phyloP scores from a whole-genome alignment of 2,329 filamentous ascomycete species.

The Orbilia ellipsospora region DNA sequence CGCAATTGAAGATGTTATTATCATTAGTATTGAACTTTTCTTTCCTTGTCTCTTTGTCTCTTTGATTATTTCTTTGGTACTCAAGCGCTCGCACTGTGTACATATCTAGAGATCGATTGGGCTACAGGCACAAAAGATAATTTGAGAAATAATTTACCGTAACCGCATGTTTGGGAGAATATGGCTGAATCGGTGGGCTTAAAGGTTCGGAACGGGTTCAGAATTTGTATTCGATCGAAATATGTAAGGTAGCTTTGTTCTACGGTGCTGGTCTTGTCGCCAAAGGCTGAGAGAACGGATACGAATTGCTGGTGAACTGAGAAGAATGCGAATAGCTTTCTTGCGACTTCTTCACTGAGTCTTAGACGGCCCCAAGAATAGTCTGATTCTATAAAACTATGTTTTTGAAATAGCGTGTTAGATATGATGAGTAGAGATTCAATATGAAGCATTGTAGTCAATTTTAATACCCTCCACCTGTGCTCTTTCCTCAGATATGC shows the following conservation, averaged over 20 bases:
- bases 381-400: conserved; percentile 33
- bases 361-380: conserved; percentile 32
- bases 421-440: background rate
- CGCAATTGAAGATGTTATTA: background rate
- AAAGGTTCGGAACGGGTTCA: conserved; percentile 45
- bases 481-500: too few species aligned
- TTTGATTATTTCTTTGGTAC: background rate
- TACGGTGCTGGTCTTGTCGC: conserved; percentile 31
- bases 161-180: conserved; percentile 41
- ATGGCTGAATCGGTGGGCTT: conserved; percentile 23
- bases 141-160: conserved; percentile 20
- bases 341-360: conserved; percentile 38
- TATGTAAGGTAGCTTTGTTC: conserved; percentile 50
- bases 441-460: too few species aligned
- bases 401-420: background rate
- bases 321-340: conserved; percentile 36
- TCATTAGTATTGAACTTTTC: background rate
- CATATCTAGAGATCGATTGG: too few species aligned
- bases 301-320: conserved; percentile 42
- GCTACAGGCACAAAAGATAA: background rate
- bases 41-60: background rate
- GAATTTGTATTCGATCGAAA: conserved; percentile 44
- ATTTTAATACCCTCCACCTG: too few species aligned
- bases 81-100: background rate
- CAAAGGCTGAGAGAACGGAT: conserved; percentile 36